Conservation (phyloP, 2,329 filamentous ascomycete genomes). For the Penicillium occitanis region DNA sequence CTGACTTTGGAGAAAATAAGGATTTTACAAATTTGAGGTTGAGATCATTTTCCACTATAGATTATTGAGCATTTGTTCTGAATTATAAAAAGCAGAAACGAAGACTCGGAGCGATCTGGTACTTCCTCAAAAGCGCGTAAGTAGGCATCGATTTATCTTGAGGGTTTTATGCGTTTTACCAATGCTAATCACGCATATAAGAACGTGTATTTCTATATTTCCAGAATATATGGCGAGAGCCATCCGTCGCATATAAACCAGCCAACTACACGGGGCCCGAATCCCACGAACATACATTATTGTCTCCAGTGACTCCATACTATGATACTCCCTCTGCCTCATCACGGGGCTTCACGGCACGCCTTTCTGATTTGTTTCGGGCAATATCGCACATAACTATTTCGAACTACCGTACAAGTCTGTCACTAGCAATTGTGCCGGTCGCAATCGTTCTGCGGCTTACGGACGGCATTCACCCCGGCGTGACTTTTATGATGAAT, state of each 20-base stretch:
- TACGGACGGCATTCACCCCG: neutral
- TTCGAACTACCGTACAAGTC: neutral
- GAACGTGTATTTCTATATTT: neutral
- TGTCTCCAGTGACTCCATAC: neutral
- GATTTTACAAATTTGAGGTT: neutral
- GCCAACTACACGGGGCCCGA: neutral
- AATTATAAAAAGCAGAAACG: neutral
- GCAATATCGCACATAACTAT: neutral
- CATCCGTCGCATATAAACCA: neutral
- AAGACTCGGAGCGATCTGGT: neutral
- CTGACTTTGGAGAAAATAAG: neutral
- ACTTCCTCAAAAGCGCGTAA: neutral
- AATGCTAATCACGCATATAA: neutral
- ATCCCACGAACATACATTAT: neutral
- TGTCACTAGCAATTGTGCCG: neutral
- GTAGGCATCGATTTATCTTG: neutral
- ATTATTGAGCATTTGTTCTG: neutral
- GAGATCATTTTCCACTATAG: neutral
- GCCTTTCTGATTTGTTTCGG: neutral
- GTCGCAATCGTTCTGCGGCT: neutral
- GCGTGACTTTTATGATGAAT: neutral
- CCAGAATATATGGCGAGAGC: neutral
- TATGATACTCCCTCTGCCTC: neutral
- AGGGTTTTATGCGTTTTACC: neutral
- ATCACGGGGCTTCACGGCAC: neutral